phyloP scores from a whole-genome alignment of 1,139 yeast genomes.

The Candida freyschussii region DNA sequence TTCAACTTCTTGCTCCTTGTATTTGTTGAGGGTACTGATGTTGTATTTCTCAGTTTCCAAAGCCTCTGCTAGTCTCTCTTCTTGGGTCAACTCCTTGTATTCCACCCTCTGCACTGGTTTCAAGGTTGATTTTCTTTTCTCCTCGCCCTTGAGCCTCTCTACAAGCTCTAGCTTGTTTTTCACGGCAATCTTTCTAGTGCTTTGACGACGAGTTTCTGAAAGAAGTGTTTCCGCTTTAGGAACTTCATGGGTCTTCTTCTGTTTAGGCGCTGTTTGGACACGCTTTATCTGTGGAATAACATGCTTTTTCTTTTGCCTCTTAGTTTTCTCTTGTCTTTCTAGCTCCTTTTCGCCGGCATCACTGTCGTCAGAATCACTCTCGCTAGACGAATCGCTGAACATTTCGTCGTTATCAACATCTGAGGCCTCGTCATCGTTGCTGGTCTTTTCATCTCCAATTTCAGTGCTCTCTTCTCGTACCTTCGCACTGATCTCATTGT shows the following conservation, averaged over 20 bases:
- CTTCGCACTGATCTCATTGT: constrained; percentile 6
- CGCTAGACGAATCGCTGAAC: constrained; percentile 28
- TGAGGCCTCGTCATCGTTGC: constrained; percentile 25
- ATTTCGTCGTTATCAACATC: constrained; percentile 26
- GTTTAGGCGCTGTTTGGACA: constrained; percentile 26
- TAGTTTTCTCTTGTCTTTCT: constrained; percentile 46
- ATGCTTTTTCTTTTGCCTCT: constrained; percentile 35
- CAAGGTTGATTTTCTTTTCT: constrained; percentile 50
- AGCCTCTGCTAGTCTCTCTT: constrained; percentile 81
- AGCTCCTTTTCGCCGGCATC: constrained; percentile 67
- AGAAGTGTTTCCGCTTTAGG: constrained; percentile 46
- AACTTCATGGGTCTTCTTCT: constrained; percentile 26
- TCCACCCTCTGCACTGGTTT: constrained; percentile 28
- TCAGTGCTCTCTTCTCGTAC: constrained; percentile 9
- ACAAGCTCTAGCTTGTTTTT: constrained; percentile 76
- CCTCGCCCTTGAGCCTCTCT: constrained; percentile 66
- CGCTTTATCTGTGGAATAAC: constrained; percentile 43
- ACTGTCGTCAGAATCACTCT: constrained; percentile 38
- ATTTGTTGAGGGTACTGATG: constrained; percentile 63
- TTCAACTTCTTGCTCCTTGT: constrained; percentile 78
- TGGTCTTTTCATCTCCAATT: constrained; percentile 28
- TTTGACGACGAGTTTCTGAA: constrained; percentile 55
- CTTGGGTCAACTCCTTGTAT: constrained; percentile 68
- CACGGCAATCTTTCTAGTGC: constrained; percentile 74
- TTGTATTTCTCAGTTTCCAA: constrained; percentile 79